Evolutionary conservation across 208 protist species (phyloP).

Genomic region (Acanthamoeba healyi): DNA sequence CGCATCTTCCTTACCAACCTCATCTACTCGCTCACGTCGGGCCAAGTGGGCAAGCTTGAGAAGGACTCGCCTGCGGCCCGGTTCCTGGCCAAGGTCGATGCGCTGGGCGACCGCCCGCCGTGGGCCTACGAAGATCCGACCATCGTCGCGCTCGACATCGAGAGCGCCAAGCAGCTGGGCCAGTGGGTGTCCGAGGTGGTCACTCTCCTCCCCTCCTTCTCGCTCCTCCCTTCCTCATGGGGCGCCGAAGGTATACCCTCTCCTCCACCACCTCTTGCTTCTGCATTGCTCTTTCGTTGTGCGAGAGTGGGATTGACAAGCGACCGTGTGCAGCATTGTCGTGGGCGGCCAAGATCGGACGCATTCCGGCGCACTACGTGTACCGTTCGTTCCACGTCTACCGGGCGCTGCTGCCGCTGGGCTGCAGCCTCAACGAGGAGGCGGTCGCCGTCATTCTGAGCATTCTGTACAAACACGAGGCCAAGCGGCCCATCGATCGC

Average conservation of each 20-base stretch:
- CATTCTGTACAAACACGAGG: constrained; percentile 60
- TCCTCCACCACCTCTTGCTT: background rate
- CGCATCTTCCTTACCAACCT: constrained; percentile 12
- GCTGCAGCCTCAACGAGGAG: constrained; percentile 37
- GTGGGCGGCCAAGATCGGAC: constrained; percentile 52
- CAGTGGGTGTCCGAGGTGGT: constrained; percentile 14
- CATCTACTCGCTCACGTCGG: constrained; percentile 1
- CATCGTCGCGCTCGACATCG: constrained; percentile 32
- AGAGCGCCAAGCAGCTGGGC: constrained; percentile 47
- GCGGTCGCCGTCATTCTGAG: constrained; percentile 24
- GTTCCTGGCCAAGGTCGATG: constrained; percentile 3
- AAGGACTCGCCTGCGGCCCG: constrained; percentile 3
- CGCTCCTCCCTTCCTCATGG: background rate
- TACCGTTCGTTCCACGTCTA: constrained; percentile 70
- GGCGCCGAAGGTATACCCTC: constrained; percentile 9
- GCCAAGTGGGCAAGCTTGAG: constrained; percentile 47
- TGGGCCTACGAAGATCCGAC: constrained; percentile 44
- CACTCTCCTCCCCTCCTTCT: background rate
- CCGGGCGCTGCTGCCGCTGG: background rate
- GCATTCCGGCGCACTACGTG: constrained; percentile 58
- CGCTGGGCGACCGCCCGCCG: background rate
- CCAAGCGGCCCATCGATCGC: constrained; percentile 46
- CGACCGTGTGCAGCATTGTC: background rate
- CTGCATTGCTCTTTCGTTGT: background rate
- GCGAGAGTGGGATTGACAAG: background rate